These are phyloP conservation scores for Corrigiola litoralis DNA, from an alignment of 179 eudicot species.

Conservation along the genomic window DNA sequence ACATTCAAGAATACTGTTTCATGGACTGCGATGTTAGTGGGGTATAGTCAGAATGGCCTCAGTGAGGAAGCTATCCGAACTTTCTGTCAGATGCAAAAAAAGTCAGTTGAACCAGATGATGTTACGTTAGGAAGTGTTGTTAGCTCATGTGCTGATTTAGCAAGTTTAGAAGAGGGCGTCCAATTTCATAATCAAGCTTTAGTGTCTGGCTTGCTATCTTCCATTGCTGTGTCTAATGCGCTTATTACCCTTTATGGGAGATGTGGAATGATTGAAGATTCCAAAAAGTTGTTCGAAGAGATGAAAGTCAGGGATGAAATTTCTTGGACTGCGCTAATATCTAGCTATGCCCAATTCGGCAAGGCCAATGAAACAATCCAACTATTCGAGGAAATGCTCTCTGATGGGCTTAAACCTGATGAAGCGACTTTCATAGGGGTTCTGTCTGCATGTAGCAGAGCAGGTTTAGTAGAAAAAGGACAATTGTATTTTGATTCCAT, in stretches of 20 bases:
- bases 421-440: constrained; percentile 79
- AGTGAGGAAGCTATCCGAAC: constrained; percentile 72
- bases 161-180: constrained; percentile 80
- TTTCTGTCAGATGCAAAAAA: constrained; percentile 60
- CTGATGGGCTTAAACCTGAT: constrained; percentile 68
- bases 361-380: constrained; percentile 74
- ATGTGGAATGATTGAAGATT: constrained; percentile 83
- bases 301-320: constrained; percentile 67
- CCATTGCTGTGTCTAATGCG: constrained; percentile 72
- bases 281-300: constrained; percentile 63
- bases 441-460: constrained; percentile 93
- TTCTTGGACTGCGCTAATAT: constrained; percentile 79
- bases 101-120: constrained; percentile 59
- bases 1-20: constrained; percentile 64
- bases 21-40: constrained; percentile 94
- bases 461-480: constrained; percentile 90
- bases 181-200: constrained; percentile 82
- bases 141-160: constrained; percentile 84
- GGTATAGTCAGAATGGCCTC: constrained; percentile 82
- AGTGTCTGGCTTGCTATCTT: constrained; percentile 62
- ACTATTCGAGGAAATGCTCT: constrained; percentile 74
- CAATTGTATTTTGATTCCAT: constrained; percentile 58
- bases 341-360: constrained; percentile 85
- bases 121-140: constrained; percentile 85
- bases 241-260: constrained; percentile 86